These are phyloP conservation scores for Inga oerstediana DNA, from an alignment of 306 rosid species.

Conservation along the genomic window DNA sequence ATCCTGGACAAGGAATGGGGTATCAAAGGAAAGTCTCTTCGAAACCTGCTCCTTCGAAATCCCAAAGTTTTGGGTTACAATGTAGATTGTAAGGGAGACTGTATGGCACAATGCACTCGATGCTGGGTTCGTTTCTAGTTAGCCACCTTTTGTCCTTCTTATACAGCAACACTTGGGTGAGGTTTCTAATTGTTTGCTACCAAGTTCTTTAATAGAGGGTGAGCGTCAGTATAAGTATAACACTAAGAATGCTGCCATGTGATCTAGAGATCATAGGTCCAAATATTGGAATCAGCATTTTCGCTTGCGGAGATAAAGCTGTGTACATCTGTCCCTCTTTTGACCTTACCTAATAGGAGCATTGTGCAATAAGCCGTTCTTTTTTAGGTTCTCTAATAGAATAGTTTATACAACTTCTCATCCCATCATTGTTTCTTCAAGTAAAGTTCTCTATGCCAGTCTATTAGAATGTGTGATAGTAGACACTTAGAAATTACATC, in stretches of 20 bases:
- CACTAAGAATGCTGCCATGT: no score
- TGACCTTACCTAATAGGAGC: no score
- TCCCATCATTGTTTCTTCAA: neutral
- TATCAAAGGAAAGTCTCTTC: conserved; percentile 70
- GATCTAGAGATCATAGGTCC: no score
- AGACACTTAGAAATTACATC: neutral
- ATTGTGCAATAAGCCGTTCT: no score
- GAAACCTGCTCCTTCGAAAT: conserved; percentile 82
- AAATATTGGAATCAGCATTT: no score
- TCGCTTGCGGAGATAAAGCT: no score
- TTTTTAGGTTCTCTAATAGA: neutral
- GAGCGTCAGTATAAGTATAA: no score
- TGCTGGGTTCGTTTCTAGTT: conserved; percentile 95
- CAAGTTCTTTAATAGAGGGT: neutral
- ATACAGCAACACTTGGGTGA: neutral
- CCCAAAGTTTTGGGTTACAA: conserved; percentile 88
- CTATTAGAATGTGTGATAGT: neutral
- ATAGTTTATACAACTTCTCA: neutral
- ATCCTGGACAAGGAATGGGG: conserved; percentile 80
- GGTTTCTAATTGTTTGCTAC: neutral
- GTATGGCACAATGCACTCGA: conserved; percentile 92
- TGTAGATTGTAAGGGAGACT: conserved; percentile 89
- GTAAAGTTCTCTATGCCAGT: neutral
- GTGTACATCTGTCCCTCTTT: no score
- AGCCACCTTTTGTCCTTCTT: conserved; percentile 14